Evolutionary conservation across 2,329 filamentous ascomycete genomes (phyloP).

Genomic region (Trematosphaeria pertusa): DNA sequence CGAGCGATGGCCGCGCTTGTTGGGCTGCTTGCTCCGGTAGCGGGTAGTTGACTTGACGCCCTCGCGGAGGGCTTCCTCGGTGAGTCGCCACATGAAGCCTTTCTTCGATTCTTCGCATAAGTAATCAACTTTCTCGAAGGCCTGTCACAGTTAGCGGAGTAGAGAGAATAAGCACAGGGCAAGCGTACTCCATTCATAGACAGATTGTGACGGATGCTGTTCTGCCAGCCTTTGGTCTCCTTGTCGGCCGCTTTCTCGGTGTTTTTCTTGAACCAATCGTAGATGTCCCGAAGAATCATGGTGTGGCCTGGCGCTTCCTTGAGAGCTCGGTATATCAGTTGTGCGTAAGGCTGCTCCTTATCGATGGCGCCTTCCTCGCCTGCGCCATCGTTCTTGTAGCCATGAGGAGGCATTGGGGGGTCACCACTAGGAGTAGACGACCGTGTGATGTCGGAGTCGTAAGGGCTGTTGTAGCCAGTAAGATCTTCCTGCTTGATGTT

Average conservation of each 20-base stretch:
- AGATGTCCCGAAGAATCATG: slow-evolving; percentile 85
- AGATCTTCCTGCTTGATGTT: slow-evolving; percentile 26
- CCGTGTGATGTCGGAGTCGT: slow-evolving; percentile 27
- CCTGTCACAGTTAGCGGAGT: slow-evolving; percentile 46
- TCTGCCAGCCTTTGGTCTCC: slow-evolving; percentile 77
- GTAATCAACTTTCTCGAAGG: slow-evolving; percentile 62
- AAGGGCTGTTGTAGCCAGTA: slow-evolving; percentile 26
- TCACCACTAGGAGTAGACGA: slow-evolving; percentile 31
- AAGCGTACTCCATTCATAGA: slow-evolving; percentile 88
- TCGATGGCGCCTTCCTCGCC: slow-evolving; percentile 33
- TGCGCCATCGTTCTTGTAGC: slow-evolving; percentile 12
- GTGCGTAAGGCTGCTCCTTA: slow-evolving; percentile 75
- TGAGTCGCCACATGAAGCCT: slow-evolving; percentile 78
- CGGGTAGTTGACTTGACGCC: slow-evolving; percentile 86
- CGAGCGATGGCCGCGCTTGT: slow-evolving; percentile 48
- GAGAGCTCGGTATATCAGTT: slow-evolving; percentile 79
- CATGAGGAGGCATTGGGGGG: slow-evolving; percentile 10
- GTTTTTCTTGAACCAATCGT: slow-evolving; percentile 85
- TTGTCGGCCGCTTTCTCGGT: slow-evolving; percentile 75
- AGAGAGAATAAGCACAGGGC: slow-evolving; percentile 3
- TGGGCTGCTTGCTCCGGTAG: slow-evolving; percentile 55
- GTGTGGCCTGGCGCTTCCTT: slow-evolving; percentile 69
- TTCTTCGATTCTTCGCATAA: slow-evolving; percentile 66
- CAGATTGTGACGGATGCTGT: slow-evolving; percentile 93
- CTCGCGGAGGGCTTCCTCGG: slow-evolving; percentile 69